Percentiles rank a stretch among this genome's conserved stretches.
Conservation (phyloP, 768 basidiomycete species). For the Tylopilus vinaceipallidus region DNA sequence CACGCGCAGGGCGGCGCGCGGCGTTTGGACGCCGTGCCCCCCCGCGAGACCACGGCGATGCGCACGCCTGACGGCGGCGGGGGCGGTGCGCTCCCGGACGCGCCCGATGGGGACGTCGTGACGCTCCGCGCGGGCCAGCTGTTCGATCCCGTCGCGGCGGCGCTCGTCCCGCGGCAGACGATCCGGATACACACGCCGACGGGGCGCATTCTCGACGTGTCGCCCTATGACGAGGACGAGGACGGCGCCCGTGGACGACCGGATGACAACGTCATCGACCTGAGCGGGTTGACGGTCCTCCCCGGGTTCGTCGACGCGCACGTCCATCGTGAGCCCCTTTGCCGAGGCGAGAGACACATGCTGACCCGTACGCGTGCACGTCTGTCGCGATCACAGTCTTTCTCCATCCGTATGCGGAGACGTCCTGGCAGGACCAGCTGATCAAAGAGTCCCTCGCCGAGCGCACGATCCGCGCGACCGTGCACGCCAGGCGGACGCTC, state of each 20-base stretch:
- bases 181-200: constrained; percentile 46
- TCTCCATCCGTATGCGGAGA: constrained; percentile 58
- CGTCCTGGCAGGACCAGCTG: constrained; percentile 60
- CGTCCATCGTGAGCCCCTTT: constrained; percentile 43
- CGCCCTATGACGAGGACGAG: constrained; percentile 6
- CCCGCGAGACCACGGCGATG: too few relatives aligned
- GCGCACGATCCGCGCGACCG: constrained; percentile 57
- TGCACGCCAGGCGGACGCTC: constrained; percentile 55
- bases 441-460: constrained; percentile 57
- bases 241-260: background rate
- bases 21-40: too few relatives aligned
- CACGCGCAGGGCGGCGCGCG: too few relatives aligned
- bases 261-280: constrained; percentile 39
- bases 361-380: background rate
- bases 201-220: constrained; percentile 50
- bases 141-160: constrained; percentile 46
- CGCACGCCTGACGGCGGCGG: too few relatives aligned
- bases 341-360: background rate
- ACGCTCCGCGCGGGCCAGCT: constrained; percentile 44
- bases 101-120: background rate
- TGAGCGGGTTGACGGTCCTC: constrained; percentile 45
- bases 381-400: too few relatives aligned
- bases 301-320: constrained; percentile 60
- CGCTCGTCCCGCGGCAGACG: constrained; percentile 42
- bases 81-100: too few relatives aligned